Evolutionary conservation across 768 basidiomycete genomes (phyloP).

Genomic region (Hysterangium stoloniferum): DNA sequence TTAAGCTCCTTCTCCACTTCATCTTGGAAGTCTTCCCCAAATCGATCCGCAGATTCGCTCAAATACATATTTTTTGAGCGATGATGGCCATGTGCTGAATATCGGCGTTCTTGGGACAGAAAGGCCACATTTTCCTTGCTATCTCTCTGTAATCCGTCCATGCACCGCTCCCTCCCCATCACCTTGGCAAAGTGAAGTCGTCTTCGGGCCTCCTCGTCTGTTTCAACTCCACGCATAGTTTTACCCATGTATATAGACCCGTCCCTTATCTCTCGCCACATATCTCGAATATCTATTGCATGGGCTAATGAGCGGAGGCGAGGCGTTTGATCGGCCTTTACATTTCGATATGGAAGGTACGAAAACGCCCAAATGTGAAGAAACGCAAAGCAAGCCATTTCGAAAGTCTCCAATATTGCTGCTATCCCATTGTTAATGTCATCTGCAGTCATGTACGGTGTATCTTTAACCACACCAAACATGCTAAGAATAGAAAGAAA

Average conservation of each 20-base stretch:
- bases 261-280: constrained; percentile 50
- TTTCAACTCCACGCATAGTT: constrained; percentile 47
- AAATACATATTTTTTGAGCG: background rate
- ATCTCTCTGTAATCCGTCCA: background rate
- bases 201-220: constrained; percentile 34
- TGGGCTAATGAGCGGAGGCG: constrained; percentile 51
- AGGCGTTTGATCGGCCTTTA: constrained; percentile 36
- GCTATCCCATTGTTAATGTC: constrained; percentile 68
- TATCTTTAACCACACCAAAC: constrained; percentile 56
- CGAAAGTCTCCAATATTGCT: constrained; percentile 60
- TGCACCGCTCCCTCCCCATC: constrained; percentile 11
- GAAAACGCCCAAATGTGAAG: constrained; percentile 68
- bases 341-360: constrained; percentile 51
- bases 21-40: constrained; percentile 36
- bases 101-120: constrained; percentile 10
- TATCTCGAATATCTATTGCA: constrained; percentile 65
- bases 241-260: constrained; percentile 53
- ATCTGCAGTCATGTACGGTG: constrained; percentile 61
- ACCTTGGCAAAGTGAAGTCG: constrained; percentile 27
- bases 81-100: constrained; percentile 20
- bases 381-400: constrained; percentile 71
- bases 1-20: constrained; percentile 49
- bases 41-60: background rate
- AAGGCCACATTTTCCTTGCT: background rate
- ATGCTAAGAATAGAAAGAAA: constrained; percentile 48